Evolutionary conservation across 371 early-diverging fungal species (phyloP).

Genomic region (Rhizopus microsporus): DNA sequence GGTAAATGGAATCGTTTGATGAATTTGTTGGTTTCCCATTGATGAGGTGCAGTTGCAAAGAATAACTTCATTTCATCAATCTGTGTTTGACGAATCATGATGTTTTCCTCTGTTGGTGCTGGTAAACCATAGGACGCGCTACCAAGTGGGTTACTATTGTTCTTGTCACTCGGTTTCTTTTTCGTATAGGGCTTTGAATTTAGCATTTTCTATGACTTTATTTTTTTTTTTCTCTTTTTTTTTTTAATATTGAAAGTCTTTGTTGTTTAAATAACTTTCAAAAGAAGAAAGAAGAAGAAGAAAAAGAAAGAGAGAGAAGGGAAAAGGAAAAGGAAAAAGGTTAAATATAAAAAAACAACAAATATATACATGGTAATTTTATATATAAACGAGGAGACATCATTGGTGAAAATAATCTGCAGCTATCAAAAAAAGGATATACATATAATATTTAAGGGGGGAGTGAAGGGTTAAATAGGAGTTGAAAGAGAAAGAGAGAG

Average conservation of each 20-base stretch:
- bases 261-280: background rate
- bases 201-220: constrained; percentile 1
- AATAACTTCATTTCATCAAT: constrained; percentile 63
- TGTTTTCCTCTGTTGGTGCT: constrained; percentile 30
- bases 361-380: constrained; percentile 1
- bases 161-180: constrained; percentile 12
- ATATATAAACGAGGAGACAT: background rate
- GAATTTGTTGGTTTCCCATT: constrained; percentile 55
- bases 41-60: constrained; percentile 58
- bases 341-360: background rate
- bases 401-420: background rate
- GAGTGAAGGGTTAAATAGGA: background rate
- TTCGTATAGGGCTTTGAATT: constrained; percentile 24
- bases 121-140: constrained; percentile 23
- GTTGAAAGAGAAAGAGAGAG: background rate
- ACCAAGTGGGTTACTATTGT: constrained; percentile 4
- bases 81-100: constrained; percentile 31
- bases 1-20: constrained; percentile 76
- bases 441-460: background rate
- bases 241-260: background rate
- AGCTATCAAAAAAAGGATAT: background rate
- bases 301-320: constrained; percentile 1
- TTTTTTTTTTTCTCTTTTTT: constrained; percentile 15
- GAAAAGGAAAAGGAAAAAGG: constrained; percentile 1
- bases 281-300: background rate